Base-by-base conservation (phyloP, 73 alveolate species). In the Paramecium caudatum region DNA sequence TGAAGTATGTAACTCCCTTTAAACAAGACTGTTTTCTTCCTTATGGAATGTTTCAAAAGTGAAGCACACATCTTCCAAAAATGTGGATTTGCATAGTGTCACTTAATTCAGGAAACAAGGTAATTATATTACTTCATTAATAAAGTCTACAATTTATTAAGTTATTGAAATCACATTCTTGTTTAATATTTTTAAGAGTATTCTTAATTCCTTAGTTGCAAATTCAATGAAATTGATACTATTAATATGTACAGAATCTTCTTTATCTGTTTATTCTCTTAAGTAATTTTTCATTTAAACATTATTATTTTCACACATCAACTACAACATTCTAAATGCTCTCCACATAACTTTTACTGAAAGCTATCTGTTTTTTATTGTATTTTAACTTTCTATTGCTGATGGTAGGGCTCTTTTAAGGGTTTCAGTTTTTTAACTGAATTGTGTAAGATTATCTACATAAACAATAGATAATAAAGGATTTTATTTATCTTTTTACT, bases 301-400 rank as follows among this genome's bases (percentile, higher is more conserved):
- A 74, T 74, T 74, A 43, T 74, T 74, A 45, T 74, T 74, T 19
- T 74, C 88, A 74, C 88, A 74, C 68, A 74, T 41, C 21, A 74
- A 45, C 43, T 74, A 19, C 12, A 74, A 43, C 88, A 74, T 74
- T 74, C 88, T 74, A 16, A 74, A 74, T 10, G 88, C 68, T 41
- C 88, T 37, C 46, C 65, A 37, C 68, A 74, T 41, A 1, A 74
- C 68, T 45, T 74, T 27, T 3, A 37, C 19, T 1, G 69, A 41
- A 8, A 74, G 16, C 43, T 39, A 74, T 74, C 65, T 74, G 17
- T 74, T 74, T 5, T 74, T 27, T 2, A 41, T 37, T 41, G 88
- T 27, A 37, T 74, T 45, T 41, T 74, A 17, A 45, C 88, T 74
- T n/a, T 74, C 88, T 0, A 74, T 74, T 2, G 88, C 88, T 41